Evolutionary conservation across 495 filamentous ascomycete species (phyloP), one percentile per base, ranked within the genome.

Genomic region (Podospora didyma): DNA sequence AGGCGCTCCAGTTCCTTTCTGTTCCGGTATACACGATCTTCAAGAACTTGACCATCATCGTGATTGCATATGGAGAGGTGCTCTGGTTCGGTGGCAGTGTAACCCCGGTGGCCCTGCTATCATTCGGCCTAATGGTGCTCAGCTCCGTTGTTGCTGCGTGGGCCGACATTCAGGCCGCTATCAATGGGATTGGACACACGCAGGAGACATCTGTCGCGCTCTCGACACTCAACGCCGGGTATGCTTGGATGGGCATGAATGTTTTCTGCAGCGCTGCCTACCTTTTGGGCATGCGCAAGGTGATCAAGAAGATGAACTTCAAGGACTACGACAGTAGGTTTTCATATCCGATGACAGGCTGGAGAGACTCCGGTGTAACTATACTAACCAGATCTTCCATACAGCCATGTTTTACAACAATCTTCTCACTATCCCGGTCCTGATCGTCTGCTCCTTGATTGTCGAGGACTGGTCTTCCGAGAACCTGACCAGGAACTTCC

Each of bases 381-480:
- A 49, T 5, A 19, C 22, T 1, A 37, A 47, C 59, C 65, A 49
- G 68, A 60, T 4, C n/a, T 2, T 14, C 47, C 21, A 53, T 26
- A 9, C 62, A 97, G 93, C 92, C 61, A 98, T 98, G 94, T 99
- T 93, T 76, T 99, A 99, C 80, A 99, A 99, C 84, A 99, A 99
- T 73, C 83, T 99, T 45, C 85, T 99, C 57, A 96, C 92, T 21
- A 96, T 99, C 58, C 94, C 94, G 50, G 87, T 97, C 61, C 84
- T 99, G 24, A 69, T 97, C 49, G 73, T 89, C 60, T 85, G 84
- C 75, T 93, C 95, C 23, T 75, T 96, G 51, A 64, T 96, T 58
- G 78, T 89, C 57, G 94, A 99, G 69, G 86, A 97, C 76, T 99
- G 94, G 94, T 93, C 90, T 10, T 75, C 84, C 37, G 77, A 79